Evolutionary conservation across 2,329 filamentous ascomycete species (phyloP), one percentile per base, ranked within the genome.

Genomic region (Ceratocystis papillata): DNA sequence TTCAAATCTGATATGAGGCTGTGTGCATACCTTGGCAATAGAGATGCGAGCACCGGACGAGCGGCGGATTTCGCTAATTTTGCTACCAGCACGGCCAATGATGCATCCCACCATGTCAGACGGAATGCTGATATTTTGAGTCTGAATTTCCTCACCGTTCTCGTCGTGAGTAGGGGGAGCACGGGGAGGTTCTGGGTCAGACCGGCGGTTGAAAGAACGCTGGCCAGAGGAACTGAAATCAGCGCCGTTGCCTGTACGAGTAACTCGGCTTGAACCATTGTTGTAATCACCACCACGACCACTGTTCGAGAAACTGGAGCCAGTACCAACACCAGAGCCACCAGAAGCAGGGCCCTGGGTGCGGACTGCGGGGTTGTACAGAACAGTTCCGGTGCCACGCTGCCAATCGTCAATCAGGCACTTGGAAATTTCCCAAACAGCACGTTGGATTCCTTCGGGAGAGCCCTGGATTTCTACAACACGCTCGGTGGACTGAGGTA

Each of bases 61-160:
- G 81, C 96, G 95, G 76, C 94, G 89, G 72, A 99, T 99, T 79
- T 99, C 94, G 76, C 90, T 96, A 74, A 99, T 99, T 84, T 99
- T 99, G 80, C 84, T 92, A 70, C 94, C 94, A 65, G 83, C 90
- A 70, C 92, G 88, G 70, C 94, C 94, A 75, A 99, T 99, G 79
- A 99, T 99, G 79, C 94, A 99, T 71, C 94, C 94, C 76, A 99
- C 94, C 94, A 99, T 99, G 79, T 99, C 94, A 61, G 94, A 92
- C 30, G 94, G 94, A 73, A 99, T 99, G 81, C 91, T 96, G 78
- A 99, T 99, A 79, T 99, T 99, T 75, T 99, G 94, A 1, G 94
- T 99, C 77, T 96, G 93, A 69, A 97, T 89, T 77, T 96, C 93
- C 75, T 97, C 94, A 69, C 94, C 94, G 70, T 97, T 95, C 77